Conservation (phyloP, 495 filamentous ascomycete genomes). For the Podospora australis region DNA sequence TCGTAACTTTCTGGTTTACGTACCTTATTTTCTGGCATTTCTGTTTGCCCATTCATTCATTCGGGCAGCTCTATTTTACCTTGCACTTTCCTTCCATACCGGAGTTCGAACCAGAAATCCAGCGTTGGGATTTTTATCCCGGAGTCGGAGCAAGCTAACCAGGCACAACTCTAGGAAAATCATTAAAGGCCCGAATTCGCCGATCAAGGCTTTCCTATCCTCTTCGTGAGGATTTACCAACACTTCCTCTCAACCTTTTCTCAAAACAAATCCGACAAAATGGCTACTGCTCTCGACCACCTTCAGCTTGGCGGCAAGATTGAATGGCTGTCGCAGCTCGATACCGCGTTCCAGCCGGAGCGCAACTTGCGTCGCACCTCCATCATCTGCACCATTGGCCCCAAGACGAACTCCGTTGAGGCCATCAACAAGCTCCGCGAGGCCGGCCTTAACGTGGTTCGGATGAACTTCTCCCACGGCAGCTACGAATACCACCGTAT, state of each 20-base stretch:
- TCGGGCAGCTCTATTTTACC: too few species aligned
- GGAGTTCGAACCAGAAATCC: neutral
- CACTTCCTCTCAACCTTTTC: neutral
- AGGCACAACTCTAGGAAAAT: neutral
- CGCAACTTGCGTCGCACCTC: conserved; percentile 92
- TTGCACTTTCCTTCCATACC: neutral
- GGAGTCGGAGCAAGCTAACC: neutral
- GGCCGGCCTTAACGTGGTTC: conserved; percentile 91
- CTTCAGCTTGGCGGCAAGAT: conserved; percentile 72
- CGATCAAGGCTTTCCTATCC: neutral
- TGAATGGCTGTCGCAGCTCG: conserved; percentile 78
- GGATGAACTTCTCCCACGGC: conserved; percentile 98
- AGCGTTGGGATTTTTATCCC: too few species aligned
- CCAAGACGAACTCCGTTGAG: conserved; percentile 97
- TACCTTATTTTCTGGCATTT: neutral
- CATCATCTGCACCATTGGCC: conserved; percentile 98
- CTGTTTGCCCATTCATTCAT: too few species aligned
- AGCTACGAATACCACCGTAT: conserved; percentile 61
- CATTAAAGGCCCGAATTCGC: neutral
- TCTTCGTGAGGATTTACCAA: neutral
- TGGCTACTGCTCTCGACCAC: conserved; percentile 72
- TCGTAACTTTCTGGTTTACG: too few species aligned
- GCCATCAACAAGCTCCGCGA: conserved; percentile 88
- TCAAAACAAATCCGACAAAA: conserved; percentile 37
- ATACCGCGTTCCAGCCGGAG: conserved; percentile 69